Evolutionary conservation across 2,329 filamentous ascomycete species (phyloP), one percentile per base, ranked within the genome.

Genomic region (Magnaporthales sp.): DNA sequence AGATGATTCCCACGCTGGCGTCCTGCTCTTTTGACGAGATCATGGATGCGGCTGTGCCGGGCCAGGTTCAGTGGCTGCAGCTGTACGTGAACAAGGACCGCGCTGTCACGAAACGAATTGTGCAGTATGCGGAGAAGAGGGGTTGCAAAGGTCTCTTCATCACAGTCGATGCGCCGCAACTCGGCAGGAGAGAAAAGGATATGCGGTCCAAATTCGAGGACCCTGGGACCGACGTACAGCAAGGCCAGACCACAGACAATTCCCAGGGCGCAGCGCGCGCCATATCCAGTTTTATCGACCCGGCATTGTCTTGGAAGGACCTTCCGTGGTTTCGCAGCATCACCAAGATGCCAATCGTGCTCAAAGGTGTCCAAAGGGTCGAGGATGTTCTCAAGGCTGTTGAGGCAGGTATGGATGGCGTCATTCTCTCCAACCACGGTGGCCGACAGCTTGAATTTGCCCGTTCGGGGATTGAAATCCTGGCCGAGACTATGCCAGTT

Each of bases 21-120:
- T 97, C 93, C 2, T 98, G 95, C 81, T 95, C 93, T 1, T 97
- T 99, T 73, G 95, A 99, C 80, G 94, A 99, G 79, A 97, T 99
- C 68, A 83, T 96, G 70, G 95, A 98, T 77, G 95, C 93, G 22
- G 86, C 84, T 31, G 82, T 86, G 69, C 91, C 86, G 61, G 89
- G 90, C 69, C 93, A 97, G 77, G 88, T 93, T 4, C 95, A 98
- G 79, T 99, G 95, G 95, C 83, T 99, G 71, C 95, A 99, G 80
- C 86, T 99, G 0, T 96, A 97, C 79, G 92, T 99, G 72, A 99
- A 99, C 85, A 95, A 96, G 78, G 91, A 99, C 80, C 90, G 95
- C 67, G 86, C 84, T 32, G 94, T 99, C 77, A 99, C 95, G 9
- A 88, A 91, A 78, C 86, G 87, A 70, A 98, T 99, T 72, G 91